Evolutionary conservation across 2,329 filamentous ascomycete genomes (phyloP), one percentile per base, ranked within the genome.

Genomic region (Alternaria sp.): DNA sequence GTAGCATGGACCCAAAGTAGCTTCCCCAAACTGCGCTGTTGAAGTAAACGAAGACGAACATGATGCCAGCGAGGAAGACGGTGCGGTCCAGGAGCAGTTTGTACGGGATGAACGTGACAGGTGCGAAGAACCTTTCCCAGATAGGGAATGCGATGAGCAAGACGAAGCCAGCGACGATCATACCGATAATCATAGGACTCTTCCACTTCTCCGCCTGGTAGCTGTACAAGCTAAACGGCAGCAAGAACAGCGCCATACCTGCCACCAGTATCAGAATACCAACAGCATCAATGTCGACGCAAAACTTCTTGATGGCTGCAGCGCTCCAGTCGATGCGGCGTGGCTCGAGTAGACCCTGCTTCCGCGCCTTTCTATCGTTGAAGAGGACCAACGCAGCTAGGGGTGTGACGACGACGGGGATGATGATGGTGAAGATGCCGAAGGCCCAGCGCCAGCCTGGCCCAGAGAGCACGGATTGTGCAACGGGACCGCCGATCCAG

Each of bases 381-480:
- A 83, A 75, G 63, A 85, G 80, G 52, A 90, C 81, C 3, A 90
- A 80, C 7, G 83, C 71, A 17, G 86, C 85, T 15, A 92, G 81
- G 0, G 90, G 90, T 8, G 88, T 65, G 21, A 85, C 85, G n/a
- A 90, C 83, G 54, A 85, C 78, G 1, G 89, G 89, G 8, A 88
- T 82, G 61, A 91, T 83, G 67, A 92, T 88, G 40, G 85, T 82
- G 78, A 90, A 91, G 70, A 85, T 83, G 25, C 88, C 90, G 71
- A 89, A 91, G 0, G 84, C 89, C 89, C 89, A 92, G 45, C 88
- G 84, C 86, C 87, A 91, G 46, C 85, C 87, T 2, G 83, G 80
- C 3, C 84, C 81, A 0, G 82, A 75, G 47, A 90, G 81, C 62
- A 89, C 85, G 1, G 81, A 82, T 54, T 85, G 81, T 0, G 88